A percentile compares a stretch with the other conserved stretches of the same genome.
These are phyloP conservation scores for Cinnamomum micranthum DNA, from an alignment of 164 flowering plant species.

Conservation along the genomic window DNA sequence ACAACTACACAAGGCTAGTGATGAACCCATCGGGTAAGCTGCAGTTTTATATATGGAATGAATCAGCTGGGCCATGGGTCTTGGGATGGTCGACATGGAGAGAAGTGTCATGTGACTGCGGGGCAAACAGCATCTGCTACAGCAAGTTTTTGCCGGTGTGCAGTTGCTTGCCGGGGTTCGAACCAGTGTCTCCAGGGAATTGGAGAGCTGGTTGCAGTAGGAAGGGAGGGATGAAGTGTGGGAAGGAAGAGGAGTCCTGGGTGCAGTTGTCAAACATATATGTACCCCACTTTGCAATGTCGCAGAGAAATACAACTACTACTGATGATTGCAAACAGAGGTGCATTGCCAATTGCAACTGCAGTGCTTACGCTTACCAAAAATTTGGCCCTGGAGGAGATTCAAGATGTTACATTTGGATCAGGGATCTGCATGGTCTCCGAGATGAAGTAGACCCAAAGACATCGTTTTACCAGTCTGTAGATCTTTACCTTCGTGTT, in stretches of 20 bases:
- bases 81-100: background rate
- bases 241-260: background rate
- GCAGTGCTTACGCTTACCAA: slow-evolving; percentile 1
- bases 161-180: background rate
- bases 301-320: background rate
- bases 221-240: background rate
- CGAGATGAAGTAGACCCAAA: background rate
- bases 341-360: slow-evolving; percentile 5
- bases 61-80: slow-evolving; percentile 13
- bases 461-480: background rate
- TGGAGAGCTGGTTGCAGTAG: background rate
- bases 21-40: background rate
- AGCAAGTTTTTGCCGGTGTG: background rate
- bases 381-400: background rate
- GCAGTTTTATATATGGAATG: slow-evolving; percentile 14
- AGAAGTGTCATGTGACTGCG: background rate
- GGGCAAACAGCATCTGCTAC: background rate
- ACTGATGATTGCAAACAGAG: background rate
- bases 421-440: background rate
- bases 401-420: background rate
- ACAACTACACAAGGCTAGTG: background rate
- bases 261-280: background rate
- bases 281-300: background rate
- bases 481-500: slow-evolving; percentile 3
- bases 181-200: background rate